Base-by-base conservation (phyloP, 2,329 filamentous ascomycete species). In the Cytospora mali region DNA sequence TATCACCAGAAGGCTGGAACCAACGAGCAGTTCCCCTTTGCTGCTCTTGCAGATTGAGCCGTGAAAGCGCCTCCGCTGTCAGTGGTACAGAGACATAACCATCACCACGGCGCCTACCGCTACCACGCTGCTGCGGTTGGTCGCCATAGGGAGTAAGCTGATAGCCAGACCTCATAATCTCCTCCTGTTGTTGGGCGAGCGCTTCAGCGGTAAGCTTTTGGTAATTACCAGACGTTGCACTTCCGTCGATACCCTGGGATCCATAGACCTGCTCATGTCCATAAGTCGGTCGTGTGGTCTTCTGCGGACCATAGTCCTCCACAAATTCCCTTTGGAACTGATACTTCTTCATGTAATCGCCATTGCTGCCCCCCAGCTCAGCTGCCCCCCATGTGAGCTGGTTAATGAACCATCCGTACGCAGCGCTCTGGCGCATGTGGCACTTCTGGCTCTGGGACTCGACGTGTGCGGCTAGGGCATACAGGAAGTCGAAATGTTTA, bases 391-490 rank as follows among this genome's bases (percentile, higher is more conserved):
- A 76, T 4, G 78, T 78, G 13, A 81, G 65, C 53, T 78, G 73
- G 58, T 74, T 69, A 39, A 81, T 62, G 56, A 76, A 76, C 21
- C 68, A 66, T 25, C 72, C 69, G 62, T 74, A 84, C 16, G 74
- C 70, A 13, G 75, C 71, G 0, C 76, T 74, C 35, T 78, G 68
- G 4, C 79, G 77, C 28, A 84, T 75, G 7, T 70, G 71, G 72
- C 83, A 84, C 48, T 55, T 23, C 71, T 72, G 35, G 3, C 74
- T 73, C 58, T 75, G 76, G 1, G 78, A 75, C 67, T 86, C 83
- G 25, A 75, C 77, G 65, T 86, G 84, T 53, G 76, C 74, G 4
- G 79, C 76, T 33, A 85, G 76, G 2, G 79, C 75, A 18, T 75
- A 70, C 23, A 79, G 70, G 2, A 74, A 75, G 9, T 71, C 70